Evolutionary conservation across 768 basidiomycete species (phyloP), one percentile per base, ranked within the genome.

Genomic region (Pholiota molesta): DNA sequence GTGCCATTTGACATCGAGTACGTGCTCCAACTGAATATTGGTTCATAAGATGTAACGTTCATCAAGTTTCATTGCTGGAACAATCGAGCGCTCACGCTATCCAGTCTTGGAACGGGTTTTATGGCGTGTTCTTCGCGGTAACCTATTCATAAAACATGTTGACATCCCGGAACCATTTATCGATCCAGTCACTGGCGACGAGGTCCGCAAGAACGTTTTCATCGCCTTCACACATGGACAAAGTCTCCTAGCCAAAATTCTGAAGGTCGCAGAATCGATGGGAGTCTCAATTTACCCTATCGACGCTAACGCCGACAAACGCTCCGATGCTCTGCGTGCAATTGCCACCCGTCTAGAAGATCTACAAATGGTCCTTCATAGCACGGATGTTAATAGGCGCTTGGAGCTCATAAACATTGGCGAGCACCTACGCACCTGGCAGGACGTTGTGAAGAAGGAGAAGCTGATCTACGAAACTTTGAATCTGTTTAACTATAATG

Each of bases 141-240:
- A 99, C 73, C 81, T 99, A 19, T 99, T 97, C 80, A 99, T 99
- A 96, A 99, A 98, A 77, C 91, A 95, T 75, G 92, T 89, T 57
- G 96, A 99, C 75, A 99, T 99, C 67, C 83, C 85, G 40, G 94
- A 97, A 66, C 91, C 94, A 4, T 97, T 99, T 69, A 82, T 94
- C 61, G 94, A 99, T 72, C 91, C 95, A 16, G 82, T 81, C 23
- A 92, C 92, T 0, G 91, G 90, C 37, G 80, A 77, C 19, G 92
- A 96, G 78, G 92, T 91, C 21, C 87, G 92, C 79, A 99, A 99
- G 85, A 95, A 98, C 69, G 97, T 99, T 40, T 99, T 99, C 81
- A 97, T 99, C 78, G 99, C 99, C 72, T 99, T 99, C 69, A 97
- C 97, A 0, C 96, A 99, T 68, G 97, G 97, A 19, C 89, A 93